These are phyloP conservation scores for Neoscytalidium dimidiatum DNA, from an alignment of 2,329 filamentous ascomycete species.

Conservation along the genomic window DNA sequence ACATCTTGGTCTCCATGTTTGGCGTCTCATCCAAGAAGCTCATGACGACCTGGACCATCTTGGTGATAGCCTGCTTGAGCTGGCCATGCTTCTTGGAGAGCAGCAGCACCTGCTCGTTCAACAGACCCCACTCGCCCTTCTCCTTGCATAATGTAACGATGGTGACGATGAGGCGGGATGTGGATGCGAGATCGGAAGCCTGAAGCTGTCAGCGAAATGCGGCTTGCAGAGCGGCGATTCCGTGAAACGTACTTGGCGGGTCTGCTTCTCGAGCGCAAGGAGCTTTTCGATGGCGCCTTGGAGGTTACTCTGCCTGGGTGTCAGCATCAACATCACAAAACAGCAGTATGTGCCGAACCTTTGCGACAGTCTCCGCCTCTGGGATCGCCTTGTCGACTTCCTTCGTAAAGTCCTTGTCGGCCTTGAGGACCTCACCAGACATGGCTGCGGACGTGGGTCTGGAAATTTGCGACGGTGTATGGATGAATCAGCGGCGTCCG, in stretches of 20 bases:
- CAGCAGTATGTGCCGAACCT: constrained; percentile 56
- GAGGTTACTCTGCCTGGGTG: constrained; percentile 64
- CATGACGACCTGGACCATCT: constrained; percentile 98
- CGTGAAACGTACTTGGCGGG: constrained; percentile 71
- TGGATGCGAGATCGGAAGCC: constrained; percentile 95
- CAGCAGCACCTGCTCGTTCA: constrained; percentile 95
- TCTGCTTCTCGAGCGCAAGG: constrained; percentile 88
- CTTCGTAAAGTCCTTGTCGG: constrained; percentile 98
- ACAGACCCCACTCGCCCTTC: constrained; percentile 85
- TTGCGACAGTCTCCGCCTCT: constrained; percentile 85
- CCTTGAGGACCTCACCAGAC: constrained; percentile 81
- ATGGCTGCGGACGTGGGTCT: constrained; percentile 48
- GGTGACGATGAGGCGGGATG: constrained; percentile 80
- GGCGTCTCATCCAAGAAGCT: constrained; percentile 85
- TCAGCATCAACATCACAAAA: constrained; percentile 24
- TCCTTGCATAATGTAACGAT: constrained; percentile 96
- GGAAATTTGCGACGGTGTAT: not conserved
- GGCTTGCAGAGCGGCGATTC: not conserved
- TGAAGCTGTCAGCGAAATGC: constrained; percentile 42
- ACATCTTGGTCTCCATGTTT: constrained; percentile 82
- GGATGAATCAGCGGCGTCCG: not conserved
- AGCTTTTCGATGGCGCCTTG: constrained; percentile 93
- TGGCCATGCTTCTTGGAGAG: constrained; percentile 99
- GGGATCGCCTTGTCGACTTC: constrained; percentile 90
- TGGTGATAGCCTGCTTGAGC: constrained; percentile 97